phyloP scores from a whole-genome alignment of 148 eudicot genomes.

The Chenopodium quinoa region DNA sequence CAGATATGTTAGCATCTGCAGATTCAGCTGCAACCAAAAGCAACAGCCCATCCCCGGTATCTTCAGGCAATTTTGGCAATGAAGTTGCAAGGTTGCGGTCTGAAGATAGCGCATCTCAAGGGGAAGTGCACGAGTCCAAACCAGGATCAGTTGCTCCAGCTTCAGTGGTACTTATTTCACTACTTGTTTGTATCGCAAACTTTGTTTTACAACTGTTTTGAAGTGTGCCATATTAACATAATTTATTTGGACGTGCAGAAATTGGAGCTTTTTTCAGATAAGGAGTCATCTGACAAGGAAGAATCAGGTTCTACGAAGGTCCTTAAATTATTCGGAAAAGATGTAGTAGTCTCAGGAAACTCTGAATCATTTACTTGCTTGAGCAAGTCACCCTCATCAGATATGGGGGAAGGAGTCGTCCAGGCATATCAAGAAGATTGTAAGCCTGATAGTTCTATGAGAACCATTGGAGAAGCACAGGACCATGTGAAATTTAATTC shows the following conservation, averaged over 20 bases:
- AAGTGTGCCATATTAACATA: neutral
- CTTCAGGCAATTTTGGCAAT: slow-evolving; percentile 39
- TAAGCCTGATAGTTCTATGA: slow-evolving; percentile 11
- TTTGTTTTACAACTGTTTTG: neutral
- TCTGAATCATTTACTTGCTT: slow-evolving; percentile 20
- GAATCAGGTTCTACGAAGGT: slow-evolving; percentile 36
- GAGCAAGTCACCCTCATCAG: slow-evolving; percentile 26
- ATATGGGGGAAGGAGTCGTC: slow-evolving; percentile 24
- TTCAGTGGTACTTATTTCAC: slow-evolving; percentile 45
- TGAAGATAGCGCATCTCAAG: slow-evolving; percentile 30
- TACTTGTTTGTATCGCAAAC: neutral
- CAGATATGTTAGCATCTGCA: slow-evolving; percentile 41
- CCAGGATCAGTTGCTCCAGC: slow-evolving; percentile 32
- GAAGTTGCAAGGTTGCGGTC: slow-evolving; percentile 19
- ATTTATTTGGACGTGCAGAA: slow-evolving; percentile 40
- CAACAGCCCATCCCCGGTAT: slow-evolving; percentile 47
- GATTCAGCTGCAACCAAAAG: slow-evolving; percentile 48
- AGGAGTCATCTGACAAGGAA: slow-evolving; percentile 32
- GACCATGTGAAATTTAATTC: slow-evolving; percentile 14
- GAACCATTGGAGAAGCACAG: slow-evolving; percentile 20
- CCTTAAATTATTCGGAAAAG: slow-evolving; percentile 83
- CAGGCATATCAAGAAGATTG: slow-evolving; percentile 15
- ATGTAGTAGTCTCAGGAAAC: slow-evolving; percentile 42
- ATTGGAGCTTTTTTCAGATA: slow-evolving; percentile 45
- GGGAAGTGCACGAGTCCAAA: slow-evolving; percentile 30